Conservation (phyloP, 352 stramenopile genomes). For the Phytophthora pluvialis region DNA sequence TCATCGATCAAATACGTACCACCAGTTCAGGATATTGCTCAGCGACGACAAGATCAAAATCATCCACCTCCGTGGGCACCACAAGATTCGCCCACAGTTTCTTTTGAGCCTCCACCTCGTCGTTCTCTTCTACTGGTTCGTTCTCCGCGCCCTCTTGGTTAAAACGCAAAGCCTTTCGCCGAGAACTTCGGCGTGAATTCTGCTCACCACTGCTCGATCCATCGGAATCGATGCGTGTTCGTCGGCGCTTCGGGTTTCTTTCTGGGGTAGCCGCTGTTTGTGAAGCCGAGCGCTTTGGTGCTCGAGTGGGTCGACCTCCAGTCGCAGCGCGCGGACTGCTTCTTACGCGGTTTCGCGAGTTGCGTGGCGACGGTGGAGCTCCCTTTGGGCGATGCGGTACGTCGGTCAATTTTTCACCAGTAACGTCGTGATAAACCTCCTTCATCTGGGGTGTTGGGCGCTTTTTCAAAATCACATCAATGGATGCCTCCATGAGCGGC, state of each 20-base stretch:
- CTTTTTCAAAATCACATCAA: conserved; percentile 84
- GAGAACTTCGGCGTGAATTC: conserved; percentile 24
- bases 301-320: conserved; percentile 17
- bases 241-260: conserved; percentile 36
- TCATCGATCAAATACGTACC: conserved; percentile 30
- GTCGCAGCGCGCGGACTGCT: conserved; percentile 25
- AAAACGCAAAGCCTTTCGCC: conserved; percentile 30
- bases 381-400: conserved; percentile 44
- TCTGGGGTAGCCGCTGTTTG: conserved; percentile 19
- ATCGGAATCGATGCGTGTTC: conserved; percentile 35
- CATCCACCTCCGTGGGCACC: conserved; percentile 28
- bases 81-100: conserved; percentile 32
- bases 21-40: conserved; percentile 52
- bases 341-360: conserved; percentile 27
- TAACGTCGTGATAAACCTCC: conserved; percentile 65
- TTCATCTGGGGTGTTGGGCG: conserved; percentile 74
- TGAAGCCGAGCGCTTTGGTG: conserved; percentile 19
- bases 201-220: conserved; percentile 16
- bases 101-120: conserved; percentile 22
- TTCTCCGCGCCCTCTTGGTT: conserved; percentile 22
- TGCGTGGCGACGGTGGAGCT: conserved; percentile 22
- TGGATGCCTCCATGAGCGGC: conserved; percentile 67
- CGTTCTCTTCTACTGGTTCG: conserved; percentile 12
- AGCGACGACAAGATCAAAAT: conserved; percentile 53
- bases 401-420: conserved; percentile 61